phyloP scores from a whole-genome alignment of 139 green algal species.

The Chlorella sp. region DNA sequence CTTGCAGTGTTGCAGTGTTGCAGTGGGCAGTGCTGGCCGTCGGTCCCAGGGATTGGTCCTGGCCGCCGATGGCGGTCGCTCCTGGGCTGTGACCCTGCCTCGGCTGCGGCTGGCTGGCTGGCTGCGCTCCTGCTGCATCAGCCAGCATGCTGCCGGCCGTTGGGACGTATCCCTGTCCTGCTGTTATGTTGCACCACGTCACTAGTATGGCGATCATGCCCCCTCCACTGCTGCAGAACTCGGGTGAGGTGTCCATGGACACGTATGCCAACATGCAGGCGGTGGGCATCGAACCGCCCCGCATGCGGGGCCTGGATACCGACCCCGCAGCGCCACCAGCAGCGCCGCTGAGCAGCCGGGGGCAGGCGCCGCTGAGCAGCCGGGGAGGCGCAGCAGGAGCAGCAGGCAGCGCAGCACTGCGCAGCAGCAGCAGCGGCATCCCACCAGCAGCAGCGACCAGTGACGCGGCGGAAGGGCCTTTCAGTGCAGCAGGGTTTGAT shows the following conservation, averaged over 20 bases:
- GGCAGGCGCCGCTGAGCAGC: neutral
- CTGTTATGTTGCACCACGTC: no score
- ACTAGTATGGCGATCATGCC: no score
- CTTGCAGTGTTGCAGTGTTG: no score
- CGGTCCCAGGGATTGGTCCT: no score
- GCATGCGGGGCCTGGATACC: conserved; percentile 33
- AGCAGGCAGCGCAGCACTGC: neutral
- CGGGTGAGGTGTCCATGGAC: conserved; percentile 43
- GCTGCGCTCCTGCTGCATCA: no score
- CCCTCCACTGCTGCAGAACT: conserved; percentile 1
- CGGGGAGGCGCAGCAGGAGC: neutral
- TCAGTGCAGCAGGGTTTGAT: neutral
- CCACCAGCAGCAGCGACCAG: neutral
- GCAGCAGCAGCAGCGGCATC: neutral
- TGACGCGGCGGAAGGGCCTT: neutral
- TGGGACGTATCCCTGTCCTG: no score
- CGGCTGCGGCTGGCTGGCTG: no score
- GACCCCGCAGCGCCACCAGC: neutral
- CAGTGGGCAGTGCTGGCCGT: no score
- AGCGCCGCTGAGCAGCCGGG: neutral
- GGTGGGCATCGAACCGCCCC: conserved; percentile 21
- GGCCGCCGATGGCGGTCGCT: no score
- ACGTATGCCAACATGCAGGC: conserved; percentile 17
- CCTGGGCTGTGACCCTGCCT: no score
- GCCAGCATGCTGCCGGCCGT: no score